Conservation (phyloP, 2,329 filamentous ascomycete species). For the Ascocoryne sarcoides region DNA sequence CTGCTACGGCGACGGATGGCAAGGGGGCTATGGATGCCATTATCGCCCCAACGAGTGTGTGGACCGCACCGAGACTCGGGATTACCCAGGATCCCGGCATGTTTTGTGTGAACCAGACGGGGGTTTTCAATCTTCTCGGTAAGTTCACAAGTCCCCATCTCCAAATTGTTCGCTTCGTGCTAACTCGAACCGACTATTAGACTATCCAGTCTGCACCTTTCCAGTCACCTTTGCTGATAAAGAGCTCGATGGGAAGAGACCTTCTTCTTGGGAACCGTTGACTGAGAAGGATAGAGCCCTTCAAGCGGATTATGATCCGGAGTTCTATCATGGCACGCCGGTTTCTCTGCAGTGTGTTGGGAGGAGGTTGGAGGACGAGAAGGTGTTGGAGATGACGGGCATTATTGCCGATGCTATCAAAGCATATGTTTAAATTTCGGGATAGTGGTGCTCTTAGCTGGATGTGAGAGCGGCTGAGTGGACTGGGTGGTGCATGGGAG, state of each 20-base stretch:
- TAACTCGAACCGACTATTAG: no score
- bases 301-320: constrained; percentile 26
- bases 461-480: no score
- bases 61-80: constrained; percentile 30
- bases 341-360: constrained; percentile 25
- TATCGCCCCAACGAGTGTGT: constrained; percentile 27
- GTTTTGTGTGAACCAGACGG: constrained; percentile 26
- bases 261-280: constrained; percentile 19
- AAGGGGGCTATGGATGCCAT: constrained; percentile 29
- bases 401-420: constrained; percentile 29
- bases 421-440: no score
- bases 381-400: constrained; percentile 31
- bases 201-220: constrained; percentile 31
- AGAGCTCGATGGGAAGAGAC: constrained; percentile 26
- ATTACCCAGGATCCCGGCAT: constrained; percentile 17
- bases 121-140: constrained; percentile 27
- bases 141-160: constrained; percentile 1
- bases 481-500: no score
- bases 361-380: constrained; percentile 26
- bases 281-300: constrained; percentile 22
- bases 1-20: constrained; percentile 24
- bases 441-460: no score
- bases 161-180: no score
- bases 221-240: constrained; percentile 37
- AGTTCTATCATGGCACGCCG: constrained; percentile 26